Evolutionary conservation across 257 asterid species (phyloP).

Genomic region (Buddleja alternifolia): DNA sequence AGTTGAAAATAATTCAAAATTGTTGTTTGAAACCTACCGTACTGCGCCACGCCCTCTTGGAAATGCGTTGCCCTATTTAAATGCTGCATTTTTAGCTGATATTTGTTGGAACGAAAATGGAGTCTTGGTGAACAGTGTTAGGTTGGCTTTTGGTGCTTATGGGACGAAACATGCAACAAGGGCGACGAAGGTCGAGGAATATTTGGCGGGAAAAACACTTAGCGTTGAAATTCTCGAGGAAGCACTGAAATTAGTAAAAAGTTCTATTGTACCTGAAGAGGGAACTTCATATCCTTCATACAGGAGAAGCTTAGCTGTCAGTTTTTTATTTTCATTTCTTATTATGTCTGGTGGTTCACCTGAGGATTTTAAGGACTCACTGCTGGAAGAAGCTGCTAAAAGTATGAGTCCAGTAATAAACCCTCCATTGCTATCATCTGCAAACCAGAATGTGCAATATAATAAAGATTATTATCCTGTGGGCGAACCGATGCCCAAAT

Average conservation of each 20-base stretch:
- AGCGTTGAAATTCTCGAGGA: constrained; percentile 40
- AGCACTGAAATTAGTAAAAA: constrained; percentile 56
- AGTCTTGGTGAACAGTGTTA: constrained; percentile 36
- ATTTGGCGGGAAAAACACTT: constrained; percentile 47
- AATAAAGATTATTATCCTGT: constrained; percentile 65
- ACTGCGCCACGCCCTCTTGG: constrained; percentile 72
- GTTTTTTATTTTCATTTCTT: constrained; percentile 62
- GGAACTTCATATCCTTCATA: constrained; percentile 61
- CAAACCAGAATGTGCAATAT: constrained; percentile 53
- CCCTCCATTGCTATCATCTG: constrained; percentile 48
- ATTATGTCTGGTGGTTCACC: constrained; percentile 29
- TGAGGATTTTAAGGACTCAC: constrained; percentile 20
- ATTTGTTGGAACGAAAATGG: constrained; percentile 39
- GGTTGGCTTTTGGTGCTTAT: constrained; percentile 65
- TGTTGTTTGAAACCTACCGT: constrained; percentile 58
- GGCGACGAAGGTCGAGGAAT: constrained; percentile 61
- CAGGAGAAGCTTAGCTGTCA: constrained; percentile 60
- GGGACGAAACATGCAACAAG: constrained; percentile 61
- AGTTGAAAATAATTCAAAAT: constrained; percentile 26
- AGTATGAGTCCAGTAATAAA: constrained; percentile 22
- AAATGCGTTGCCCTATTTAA: constrained; percentile 69
- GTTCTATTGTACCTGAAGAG: constrained; percentile 46
- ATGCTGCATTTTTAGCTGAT: constrained; percentile 67
- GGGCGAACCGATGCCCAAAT: constrained; percentile 62
- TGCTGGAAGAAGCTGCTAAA: constrained; percentile 28